phyloP scores from a whole-genome alignment of 192 early-diverging fungal genomes.

The Borealophlyctis nickersoniae region DNA sequence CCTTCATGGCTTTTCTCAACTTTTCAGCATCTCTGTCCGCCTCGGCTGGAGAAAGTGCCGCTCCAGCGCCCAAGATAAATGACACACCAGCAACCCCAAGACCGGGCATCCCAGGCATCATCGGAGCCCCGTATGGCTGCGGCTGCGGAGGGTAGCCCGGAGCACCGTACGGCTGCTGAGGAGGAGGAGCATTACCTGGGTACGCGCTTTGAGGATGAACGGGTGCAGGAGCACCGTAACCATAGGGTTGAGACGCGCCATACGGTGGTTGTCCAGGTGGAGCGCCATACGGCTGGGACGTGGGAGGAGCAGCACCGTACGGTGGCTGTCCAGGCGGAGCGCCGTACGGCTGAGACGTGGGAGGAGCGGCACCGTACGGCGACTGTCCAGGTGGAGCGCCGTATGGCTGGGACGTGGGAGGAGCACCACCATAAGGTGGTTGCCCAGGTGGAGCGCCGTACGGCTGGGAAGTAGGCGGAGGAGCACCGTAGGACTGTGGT shows the following conservation, averaged over 20 bases:
- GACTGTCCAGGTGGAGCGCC: conserved; percentile 5
- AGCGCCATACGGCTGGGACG: conserved; percentile 13
- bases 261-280: conserved; percentile 15
- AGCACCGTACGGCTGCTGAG: conserved; percentile 15
- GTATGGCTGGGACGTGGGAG: conserved; percentile 13
- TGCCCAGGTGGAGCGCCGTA: conserved; percentile 13
- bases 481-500: conserved; percentile 9
- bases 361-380: conserved; percentile 4
- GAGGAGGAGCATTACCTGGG: conserved; percentile 12
- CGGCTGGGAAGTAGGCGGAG: conserved; percentile 1
- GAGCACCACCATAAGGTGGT: conserved; percentile 4
- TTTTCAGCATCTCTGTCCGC: conserved; percentile 14
- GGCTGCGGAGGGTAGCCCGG: conserved; percentile 4
- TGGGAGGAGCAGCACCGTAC: conserved; percentile 3
- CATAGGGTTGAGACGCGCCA: conserved; percentile 1
- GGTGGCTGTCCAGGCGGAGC: conserved; percentile 16
- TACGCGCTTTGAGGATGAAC: conserved; percentile 10
- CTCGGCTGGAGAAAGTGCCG: conserved; percentile 11
- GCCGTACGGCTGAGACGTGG: conserved; percentile 12
- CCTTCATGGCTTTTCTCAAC: conserved; percentile 36
- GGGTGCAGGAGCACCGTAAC: conserved; percentile 7
- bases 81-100: neutral
- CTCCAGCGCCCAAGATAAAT: conserved; percentile 11
- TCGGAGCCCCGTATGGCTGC: conserved; percentile 11
- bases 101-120: neutral